Percentiles rank a stretch among this genome's conserved stretches.
Evolutionary conservation across 2,329 filamentous ascomycete species (phyloP).

Genomic region (Cercospora brassicicola): DNA sequence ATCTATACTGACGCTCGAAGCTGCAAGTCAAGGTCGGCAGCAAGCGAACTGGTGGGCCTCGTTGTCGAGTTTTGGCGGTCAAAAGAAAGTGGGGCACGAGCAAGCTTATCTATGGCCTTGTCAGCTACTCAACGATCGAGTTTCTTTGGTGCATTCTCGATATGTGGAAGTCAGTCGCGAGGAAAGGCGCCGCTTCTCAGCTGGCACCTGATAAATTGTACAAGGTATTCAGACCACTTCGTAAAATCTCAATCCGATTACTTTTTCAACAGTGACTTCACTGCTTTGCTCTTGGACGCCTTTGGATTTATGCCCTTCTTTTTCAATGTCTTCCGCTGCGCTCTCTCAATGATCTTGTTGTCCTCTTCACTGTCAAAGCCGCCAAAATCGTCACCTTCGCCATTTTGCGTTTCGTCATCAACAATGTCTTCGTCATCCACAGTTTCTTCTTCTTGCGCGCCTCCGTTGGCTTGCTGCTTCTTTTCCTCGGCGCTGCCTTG

Average conservation of each 20-base stretch:
- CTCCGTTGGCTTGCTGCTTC: slow-evolving; percentile 32
- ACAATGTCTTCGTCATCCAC: slow-evolving; percentile 53
- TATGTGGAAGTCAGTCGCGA: neutral
- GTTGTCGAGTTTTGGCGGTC: too few relatives aligned
- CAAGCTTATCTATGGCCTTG: neutral
- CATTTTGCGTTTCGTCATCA: slow-evolving; percentile 58
- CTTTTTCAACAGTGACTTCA: slow-evolving; percentile 23
- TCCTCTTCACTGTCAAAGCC: slow-evolving; percentile 55
- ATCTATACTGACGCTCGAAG: neutral
- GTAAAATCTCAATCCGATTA: neutral
- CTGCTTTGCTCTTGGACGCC: slow-evolving; percentile 32
- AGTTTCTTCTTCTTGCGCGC: slow-evolving; percentile 45
- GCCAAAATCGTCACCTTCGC: slow-evolving; percentile 47
- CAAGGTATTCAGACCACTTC: neutral
- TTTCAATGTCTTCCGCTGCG: slow-evolving; percentile 45
- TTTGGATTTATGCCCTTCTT: slow-evolving; percentile 53
- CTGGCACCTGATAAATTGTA: neutral
- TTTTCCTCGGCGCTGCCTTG: slow-evolving; percentile 38
- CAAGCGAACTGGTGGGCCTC: neutral
- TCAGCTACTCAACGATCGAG: neutral
- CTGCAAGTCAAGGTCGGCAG: neutral
- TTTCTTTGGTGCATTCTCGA: neutral
- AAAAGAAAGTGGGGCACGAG: neutral
- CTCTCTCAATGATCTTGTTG: slow-evolving; percentile 49
- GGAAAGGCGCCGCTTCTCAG: neutral